Conservation (phyloP, 306 rosid species). For the Prunus salicina region DNA sequence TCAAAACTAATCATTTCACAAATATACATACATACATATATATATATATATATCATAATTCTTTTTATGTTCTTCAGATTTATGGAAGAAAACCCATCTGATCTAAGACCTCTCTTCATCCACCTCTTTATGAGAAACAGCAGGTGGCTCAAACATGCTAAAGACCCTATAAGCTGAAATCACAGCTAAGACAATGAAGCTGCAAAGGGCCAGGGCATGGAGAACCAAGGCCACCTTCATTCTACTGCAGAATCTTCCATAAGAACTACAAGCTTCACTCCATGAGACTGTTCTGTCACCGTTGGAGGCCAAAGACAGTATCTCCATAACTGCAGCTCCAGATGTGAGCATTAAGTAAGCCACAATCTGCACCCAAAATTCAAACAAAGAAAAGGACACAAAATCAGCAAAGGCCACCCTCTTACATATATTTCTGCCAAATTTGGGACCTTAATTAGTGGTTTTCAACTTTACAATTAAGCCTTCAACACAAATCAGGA, state of each 20-base stretch:
- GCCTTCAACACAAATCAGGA: background rate
- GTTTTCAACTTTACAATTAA: background rate
- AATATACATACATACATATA: no score
- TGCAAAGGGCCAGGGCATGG: constrained; percentile 48
- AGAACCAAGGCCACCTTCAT: constrained; percentile 67
- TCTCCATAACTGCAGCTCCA: constrained; percentile 58
- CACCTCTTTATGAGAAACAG: constrained; percentile 30
- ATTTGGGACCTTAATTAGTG: background rate
- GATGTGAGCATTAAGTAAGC: constrained; percentile 76
- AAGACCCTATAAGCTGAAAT: constrained; percentile 80
- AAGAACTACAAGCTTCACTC: constrained; percentile 79
- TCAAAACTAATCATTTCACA: background rate
- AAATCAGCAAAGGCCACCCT: background rate
- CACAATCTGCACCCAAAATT: constrained; percentile 41
- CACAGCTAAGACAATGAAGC: constrained; percentile 60
- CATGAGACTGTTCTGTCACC: constrained; percentile 79
- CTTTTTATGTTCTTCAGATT: no score
- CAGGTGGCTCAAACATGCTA: constrained; percentile 61
- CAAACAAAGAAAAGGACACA: background rate
- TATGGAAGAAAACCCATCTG: background rate
- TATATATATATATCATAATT: no score
- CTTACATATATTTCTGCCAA: background rate
- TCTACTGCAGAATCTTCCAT: constrained; percentile 71
- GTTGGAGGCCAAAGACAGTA: constrained; percentile 53
- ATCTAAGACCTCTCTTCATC: constrained; percentile 24